Base-by-base conservation (phyloP, 164 flowering plant genomes). In the Tetrastigma voinierianum region DNA sequence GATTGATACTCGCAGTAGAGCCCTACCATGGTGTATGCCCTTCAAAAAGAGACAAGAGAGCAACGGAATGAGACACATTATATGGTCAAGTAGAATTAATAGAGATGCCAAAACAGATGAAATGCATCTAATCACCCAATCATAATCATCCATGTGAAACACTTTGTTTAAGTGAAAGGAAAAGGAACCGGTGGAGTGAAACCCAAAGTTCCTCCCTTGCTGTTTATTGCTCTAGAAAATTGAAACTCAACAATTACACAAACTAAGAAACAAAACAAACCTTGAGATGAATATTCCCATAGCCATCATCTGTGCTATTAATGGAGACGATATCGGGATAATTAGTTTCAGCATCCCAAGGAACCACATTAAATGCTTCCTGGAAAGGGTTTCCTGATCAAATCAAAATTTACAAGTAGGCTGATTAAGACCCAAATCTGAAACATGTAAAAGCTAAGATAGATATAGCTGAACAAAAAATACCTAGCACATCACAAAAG, bases 401-500 rank as follows among this genome's bases (percentile, higher is more conserved):
- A 76, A 67, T 40, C 9, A 51, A 68, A 66, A 58, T 14, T 10
- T 20, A 72, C 43, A 67, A 47, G 52, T 40, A 43, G 18, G 67
- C 11, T 46, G 18, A 23, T 62, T 14, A 67, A 64, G 58, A 65
- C 65, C 43, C 7, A 61, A 40, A 63, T 48, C n/a, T 1, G 21
- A 40, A 56, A 66, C 5, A 74, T 52, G 57, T 23, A n/a, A 44
- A 52, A 19, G n/a, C 67, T 3, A 21, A 43, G 24, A 25, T 52
- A 59, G 40, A 4, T 46, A 64, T 13, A 24, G 65, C 21, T 56
- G 64, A 69, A 47, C 10, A 24, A 15, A 16, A 10, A 14, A 25
- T 88, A 86, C 98, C 98, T 74, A 91, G 77, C 66, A 72, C 59
- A 73, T 94, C 97, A 63, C 62, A 76, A 68, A 77, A 87, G 72